Evolutionary conservation across 257 asterid species (phyloP), one percentile per base, ranked within the genome.

Genomic region (Linaria vulgaris): DNA sequence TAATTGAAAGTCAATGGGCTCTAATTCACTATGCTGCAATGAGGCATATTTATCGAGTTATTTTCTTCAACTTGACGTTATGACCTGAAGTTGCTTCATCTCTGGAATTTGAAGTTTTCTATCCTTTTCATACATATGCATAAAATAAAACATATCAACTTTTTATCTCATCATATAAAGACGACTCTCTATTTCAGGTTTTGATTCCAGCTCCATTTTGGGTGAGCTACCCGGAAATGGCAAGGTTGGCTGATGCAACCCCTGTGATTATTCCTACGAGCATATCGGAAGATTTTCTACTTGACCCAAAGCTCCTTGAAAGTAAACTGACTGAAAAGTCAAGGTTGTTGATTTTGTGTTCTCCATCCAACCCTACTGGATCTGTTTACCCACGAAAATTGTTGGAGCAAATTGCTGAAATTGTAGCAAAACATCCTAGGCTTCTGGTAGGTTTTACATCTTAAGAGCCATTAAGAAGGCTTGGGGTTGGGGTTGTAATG

Each of bases 191-290:
- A n/a, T 11, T 59, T 56, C 87, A 92, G 99, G 99, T 94, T 61
- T 47, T 94, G n/a, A 85, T 94, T 64, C 99, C 96, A 16, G 95
- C 95, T 50, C 97, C 99, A n/a, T 94, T 67, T 69, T 94, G 97
- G 97, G 99, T 94, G 72, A 94, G 99, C 80, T 94, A 90, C 81
- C 97, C 97, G 25, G 96, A 94, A 79, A 90, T 94, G 86, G 97
- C 97, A 48, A 84, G 95, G 76, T 66, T 94, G 79, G 97, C 99
- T 1, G 99, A 94, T 74, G 97, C 99, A 41, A 76, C 69, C 14
- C 99, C 99, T 21, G 90, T 94, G 50, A 81, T 90, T 66, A 82
- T 94, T 63, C 97, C 88, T 6, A 85, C 97, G 0, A 62, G 48
- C 73, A 73, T 94, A 81, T 87, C 99, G 0, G 88, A 87, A 61